A percentile compares a stretch with the other conserved stretches of the same genome.
phyloP scores from a whole-genome alignment of 2,329 filamentous ascomycete species.

The Aspergillus luchuensis region DNA sequence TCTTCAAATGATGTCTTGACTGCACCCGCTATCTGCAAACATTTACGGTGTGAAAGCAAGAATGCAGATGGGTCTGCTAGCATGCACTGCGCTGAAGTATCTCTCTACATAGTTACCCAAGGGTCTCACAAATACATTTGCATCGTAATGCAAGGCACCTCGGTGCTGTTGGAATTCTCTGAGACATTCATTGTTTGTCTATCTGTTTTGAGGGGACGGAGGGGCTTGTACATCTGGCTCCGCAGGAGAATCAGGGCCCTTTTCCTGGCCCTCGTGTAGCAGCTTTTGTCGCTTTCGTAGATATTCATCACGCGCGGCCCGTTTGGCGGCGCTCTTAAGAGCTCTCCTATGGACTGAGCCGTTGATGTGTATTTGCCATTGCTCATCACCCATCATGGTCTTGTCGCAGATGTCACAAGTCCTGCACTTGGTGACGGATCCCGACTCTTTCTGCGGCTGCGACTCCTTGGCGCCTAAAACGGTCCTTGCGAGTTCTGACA shows the following conservation, averaged over 20 bases:
- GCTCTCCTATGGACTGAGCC: conserved; percentile 61
- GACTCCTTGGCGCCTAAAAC: conserved; percentile 60
- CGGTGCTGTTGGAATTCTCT: neutral
- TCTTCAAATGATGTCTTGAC: neutral
- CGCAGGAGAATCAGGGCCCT: conserved; percentile 1
- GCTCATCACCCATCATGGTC: conserved; percentile 56
- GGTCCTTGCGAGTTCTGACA: conserved; percentile 61
- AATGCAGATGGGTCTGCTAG: neutral
- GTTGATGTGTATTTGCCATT: conserved; percentile 60
- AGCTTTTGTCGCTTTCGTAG: conserved; percentile 28
- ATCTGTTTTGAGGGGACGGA: neutral
- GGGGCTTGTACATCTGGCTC: conserved; percentile 9
- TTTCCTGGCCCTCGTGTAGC: conserved; percentile 3
- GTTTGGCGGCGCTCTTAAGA: conserved; percentile 46
- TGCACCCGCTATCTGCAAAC: neutral
- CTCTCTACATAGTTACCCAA: neutral
- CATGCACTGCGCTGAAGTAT: neutral
- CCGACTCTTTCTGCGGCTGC: conserved; percentile 48
- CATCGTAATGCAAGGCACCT: neutral
- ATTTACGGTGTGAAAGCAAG: neutral
- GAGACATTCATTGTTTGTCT: conserved; percentile 1
- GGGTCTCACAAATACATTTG: neutral
- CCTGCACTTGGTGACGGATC: conserved; percentile 54
- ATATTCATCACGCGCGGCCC: conserved; percentile 35
- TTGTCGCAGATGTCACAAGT: conserved; percentile 70